Evolutionary conservation across 148 eudicot genomes (phyloP), one percentile per base, ranked within the genome.

Genomic region (Chenopodium suecicum): DNA sequence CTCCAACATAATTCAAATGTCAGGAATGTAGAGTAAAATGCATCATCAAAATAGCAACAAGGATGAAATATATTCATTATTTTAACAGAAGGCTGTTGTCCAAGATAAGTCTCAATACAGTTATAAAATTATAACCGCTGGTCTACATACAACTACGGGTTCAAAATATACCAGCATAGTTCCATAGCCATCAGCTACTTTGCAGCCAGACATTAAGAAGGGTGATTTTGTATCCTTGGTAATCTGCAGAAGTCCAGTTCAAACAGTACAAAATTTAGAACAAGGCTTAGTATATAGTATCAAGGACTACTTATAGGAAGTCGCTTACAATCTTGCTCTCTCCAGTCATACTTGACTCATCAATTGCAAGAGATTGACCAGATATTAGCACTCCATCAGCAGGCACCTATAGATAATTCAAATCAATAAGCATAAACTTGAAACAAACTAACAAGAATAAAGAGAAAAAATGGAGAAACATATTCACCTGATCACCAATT

Each of bases 311-410:
- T 13, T 48, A 6, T 56, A 37, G 29, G 20, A 48, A 27, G 47
- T 25, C 16, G 79, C 94, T 86, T 80, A 95, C 99, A 82, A 93
- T 93, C 80, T 95, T 94, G 88, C 98, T 94, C 90, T 95, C 99
- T 85, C 99, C 97, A 25, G 98, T 95, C 99, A 95, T 95, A 88
- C 98, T 95, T 31, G 98, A 95, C 81, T 95, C 98, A 86, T 95
- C 97, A 79, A 95, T 90, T 77, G 98, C 93, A 80, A 95, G 94
- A 32, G 93, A 91, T 8, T 95, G 97, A 71, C 97, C 99, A 82
- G 92, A 86, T 72, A 93, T 82, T 34, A 95, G 82, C 81, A 95
- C 86, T 78, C 99, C 99, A 87, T 95, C 99, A 80, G 98, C 98
- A 47, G 98, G 98, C 31, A 95, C 98, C 99, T 95, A 83, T 13